Conservation (phyloP, 75 land plant genomes). For the Sequoia sempervirens region DNA sequence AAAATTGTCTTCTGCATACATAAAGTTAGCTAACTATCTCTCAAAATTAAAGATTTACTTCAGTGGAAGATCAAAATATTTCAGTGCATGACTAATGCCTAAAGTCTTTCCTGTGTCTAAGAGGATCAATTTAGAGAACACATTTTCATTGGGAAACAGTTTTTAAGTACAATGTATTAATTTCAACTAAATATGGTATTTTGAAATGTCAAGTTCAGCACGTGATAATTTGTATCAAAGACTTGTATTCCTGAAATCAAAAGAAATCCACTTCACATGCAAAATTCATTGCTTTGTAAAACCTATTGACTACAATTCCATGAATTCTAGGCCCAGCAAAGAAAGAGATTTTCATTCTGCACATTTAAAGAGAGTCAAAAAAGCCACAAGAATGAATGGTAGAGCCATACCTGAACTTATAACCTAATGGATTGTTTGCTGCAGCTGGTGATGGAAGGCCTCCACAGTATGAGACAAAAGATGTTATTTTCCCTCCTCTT, state of each 20-base stretch:
- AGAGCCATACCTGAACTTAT: constrained; percentile 82
- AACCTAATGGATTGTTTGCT: constrained; percentile 94
- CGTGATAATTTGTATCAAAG: not conserved
- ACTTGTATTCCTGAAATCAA: not conserved
- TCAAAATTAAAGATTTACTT: not conserved
- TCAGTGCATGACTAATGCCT: not conserved
- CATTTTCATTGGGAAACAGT: not conserved
- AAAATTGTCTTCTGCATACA: not conserved
- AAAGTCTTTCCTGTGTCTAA: not conserved
- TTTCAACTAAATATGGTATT: not conserved
- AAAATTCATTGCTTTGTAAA: not conserved
- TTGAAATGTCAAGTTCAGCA: not conserved
- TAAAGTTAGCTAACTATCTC: not conserved
- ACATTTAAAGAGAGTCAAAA: not conserved
- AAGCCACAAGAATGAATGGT: not conserved
- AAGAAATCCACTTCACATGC: not conserved
- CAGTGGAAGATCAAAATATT: not conserved
- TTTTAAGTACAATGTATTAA: not conserved
- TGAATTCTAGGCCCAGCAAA: not conserved
- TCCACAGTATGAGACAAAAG: constrained; percentile 94
- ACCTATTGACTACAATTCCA: not conserved
- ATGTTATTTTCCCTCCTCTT: constrained; percentile 59
- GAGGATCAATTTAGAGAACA: not conserved
- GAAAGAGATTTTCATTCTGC: not conserved
- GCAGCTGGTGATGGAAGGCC: constrained; percentile 95